phyloP scores from a whole-genome alignment of 164 flowering plant species.

The Houttuynia cordata region DNA sequence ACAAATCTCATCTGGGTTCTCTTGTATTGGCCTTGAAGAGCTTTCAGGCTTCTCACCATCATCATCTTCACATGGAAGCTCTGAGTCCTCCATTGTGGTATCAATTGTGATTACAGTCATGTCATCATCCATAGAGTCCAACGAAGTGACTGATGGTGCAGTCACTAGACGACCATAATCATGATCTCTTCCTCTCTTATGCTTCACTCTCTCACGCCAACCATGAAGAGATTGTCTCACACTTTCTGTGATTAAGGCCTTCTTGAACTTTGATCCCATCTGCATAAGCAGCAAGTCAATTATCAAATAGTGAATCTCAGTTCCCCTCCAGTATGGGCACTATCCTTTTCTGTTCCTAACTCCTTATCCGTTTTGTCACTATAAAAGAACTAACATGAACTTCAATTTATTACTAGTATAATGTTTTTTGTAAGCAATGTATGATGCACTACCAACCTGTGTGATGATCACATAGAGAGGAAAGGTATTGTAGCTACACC shows the following conservation, averaged over 20 bases:
- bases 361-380: too few species aligned
- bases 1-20: background rate
- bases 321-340: background rate
- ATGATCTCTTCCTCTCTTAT: constrained; percentile 12
- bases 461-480: constrained; percentile 74
- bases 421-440: too few species aligned
- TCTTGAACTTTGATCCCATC: constrained; percentile 84
- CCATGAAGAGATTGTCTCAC: constrained; percentile 51
- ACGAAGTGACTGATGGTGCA: constrained; percentile 20
- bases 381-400: too few species aligned
- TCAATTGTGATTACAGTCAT: constrained; percentile 1
- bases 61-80: constrained; percentile 14
- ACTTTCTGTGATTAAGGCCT: constrained; percentile 47
- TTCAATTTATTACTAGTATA: too few species aligned
- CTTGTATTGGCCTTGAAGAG: background rate
- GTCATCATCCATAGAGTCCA: constrained; percentile 16
- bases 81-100: constrained; percentile 5
- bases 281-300: constrained; percentile 8
- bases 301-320: background rate
- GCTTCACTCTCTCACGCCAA: constrained; percentile 53
- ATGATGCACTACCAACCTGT: constrained; percentile 37
- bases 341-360: too few species aligned
- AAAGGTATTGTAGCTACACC: constrained; percentile 86
- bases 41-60: constrained; percentile 15
- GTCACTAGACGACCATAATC: constrained; percentile 8